A percentile compares a stretch with the other conserved stretches of the same genome.
These are phyloP conservation scores for Glycine soja DNA, from an alignment of 306 rosid genomes.

Conservation along the genomic window DNA sequence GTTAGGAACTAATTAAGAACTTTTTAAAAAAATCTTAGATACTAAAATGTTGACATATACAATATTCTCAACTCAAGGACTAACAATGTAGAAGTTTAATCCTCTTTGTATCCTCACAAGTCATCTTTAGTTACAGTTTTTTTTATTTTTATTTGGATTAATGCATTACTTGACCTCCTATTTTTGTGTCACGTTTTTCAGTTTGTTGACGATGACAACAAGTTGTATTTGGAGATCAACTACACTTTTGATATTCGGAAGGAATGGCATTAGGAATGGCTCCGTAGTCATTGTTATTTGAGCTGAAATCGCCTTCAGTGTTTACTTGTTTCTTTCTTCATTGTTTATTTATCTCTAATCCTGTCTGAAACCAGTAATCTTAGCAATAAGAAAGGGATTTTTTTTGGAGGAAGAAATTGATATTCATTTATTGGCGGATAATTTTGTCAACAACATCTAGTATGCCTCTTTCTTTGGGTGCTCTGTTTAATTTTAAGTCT, in stretches of 20 bases:
- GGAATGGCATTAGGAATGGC: conserved; percentile 67
- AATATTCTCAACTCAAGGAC: too few species aligned
- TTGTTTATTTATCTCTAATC: conserved; percentile 38
- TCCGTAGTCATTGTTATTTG: conserved; percentile 44
- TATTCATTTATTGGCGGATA: conserved; percentile 44
- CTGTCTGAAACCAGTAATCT: conserved; percentile 47
- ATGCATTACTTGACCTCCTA: background rate
- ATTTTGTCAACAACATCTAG: conserved; percentile 52
- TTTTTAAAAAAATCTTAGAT: too few species aligned
- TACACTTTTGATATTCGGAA: conserved; percentile 82
- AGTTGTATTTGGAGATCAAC: conserved; percentile 83
- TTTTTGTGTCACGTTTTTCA: conserved; percentile 42
- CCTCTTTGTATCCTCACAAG: too few species aligned
- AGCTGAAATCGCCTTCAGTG: conserved; percentile 40
- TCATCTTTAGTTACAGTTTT: background rate
- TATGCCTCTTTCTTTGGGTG: conserved; percentile 21
- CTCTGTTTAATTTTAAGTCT: conserved; percentile 21
- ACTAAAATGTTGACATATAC: too few species aligned
- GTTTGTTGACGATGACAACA: conserved; percentile 87
- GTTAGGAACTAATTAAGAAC: too few species aligned
- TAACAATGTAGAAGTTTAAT: too few species aligned
- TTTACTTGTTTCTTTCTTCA: background rate
- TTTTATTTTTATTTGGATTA: background rate
- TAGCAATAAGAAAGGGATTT: conserved; percentile 54
- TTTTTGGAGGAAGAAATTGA: conserved; percentile 32